phyloP scores from a whole-genome alignment of 257 asterid species.

The Phtheirospermum japonicum region DNA sequence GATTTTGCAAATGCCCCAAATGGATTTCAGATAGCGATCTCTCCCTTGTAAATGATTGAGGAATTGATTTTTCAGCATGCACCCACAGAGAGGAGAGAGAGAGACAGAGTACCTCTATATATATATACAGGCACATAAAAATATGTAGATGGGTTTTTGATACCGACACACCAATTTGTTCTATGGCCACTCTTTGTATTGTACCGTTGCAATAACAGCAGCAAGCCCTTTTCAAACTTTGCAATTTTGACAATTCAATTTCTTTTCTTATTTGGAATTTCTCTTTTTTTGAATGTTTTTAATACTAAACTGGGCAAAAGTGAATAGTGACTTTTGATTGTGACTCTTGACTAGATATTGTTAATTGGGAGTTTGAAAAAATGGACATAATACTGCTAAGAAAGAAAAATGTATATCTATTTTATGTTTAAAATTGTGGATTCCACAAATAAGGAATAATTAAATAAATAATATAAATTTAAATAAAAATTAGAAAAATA shows the following conservation, averaged over 20 bases:
- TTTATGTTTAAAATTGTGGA: too few relatives aligned
- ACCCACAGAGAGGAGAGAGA: background rate
- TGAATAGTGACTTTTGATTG: too few relatives aligned
- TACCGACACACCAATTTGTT: conserved; percentile 16
- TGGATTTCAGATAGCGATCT: conserved; percentile 12
- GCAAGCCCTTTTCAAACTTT: conserved; percentile 8
- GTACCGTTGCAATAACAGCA: conserved; percentile 31
- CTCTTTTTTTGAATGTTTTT: background rate
- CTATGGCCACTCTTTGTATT: conserved; percentile 11
- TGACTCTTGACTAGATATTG: too few relatives aligned
- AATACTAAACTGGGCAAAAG: too few relatives aligned
- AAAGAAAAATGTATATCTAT: too few relatives aligned
- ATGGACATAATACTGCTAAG: too few relatives aligned
- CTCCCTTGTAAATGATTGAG: conserved; percentile 21
- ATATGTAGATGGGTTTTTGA: conserved; percentile 10
- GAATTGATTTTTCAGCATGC: conserved; percentile 22
- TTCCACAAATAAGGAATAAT: too few relatives aligned
- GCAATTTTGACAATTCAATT: background rate
- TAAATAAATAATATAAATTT: too few relatives aligned
- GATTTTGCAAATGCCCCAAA: background rate
- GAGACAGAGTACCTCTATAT: background rate
- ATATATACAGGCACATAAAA: conserved; percentile 10
- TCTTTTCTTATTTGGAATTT: background rate
- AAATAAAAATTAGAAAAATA: too few relatives aligned
- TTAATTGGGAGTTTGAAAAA: too few relatives aligned